Evolutionary conservation across 2,329 filamentous ascomycete genomes (phyloP).

Genomic region (Ciborinia camelliae): DNA sequence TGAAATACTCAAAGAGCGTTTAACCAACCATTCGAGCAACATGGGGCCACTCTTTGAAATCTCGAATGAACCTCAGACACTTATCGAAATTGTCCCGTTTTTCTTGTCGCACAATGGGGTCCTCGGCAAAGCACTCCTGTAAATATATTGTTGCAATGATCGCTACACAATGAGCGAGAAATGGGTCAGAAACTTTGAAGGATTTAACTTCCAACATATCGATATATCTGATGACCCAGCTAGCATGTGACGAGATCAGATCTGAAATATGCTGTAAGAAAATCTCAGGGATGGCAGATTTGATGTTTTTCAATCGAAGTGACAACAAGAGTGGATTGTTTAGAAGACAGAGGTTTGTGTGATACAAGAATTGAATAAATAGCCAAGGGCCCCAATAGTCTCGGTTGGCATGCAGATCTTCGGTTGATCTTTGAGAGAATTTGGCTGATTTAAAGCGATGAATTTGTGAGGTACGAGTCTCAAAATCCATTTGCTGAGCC

Average conservation of each 20-base stretch:
- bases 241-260: conserved; percentile 48
- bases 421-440: conserved; percentile 43
- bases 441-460: conserved; percentile 50
- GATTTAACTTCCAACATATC: conserved; percentile 45
- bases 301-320: conserved; percentile 50
- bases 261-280: conserved; percentile 54
- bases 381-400: conserved; percentile 54
- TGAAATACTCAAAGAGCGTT: background rate
- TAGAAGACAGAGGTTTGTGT: conserved; percentile 50
- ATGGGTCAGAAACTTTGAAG: conserved; percentile 47
- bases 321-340: conserved; percentile 54
- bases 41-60: conserved; percentile 46
- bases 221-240: conserved; percentile 53
- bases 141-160: conserved; percentile 53
- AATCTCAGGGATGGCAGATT: conserved; percentile 50
- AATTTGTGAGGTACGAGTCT: conserved; percentile 48
- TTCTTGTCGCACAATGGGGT: conserved; percentile 38
- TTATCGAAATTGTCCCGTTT: conserved; percentile 45
- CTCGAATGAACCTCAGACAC: conserved; percentile 44
- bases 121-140: conserved; percentile 49
- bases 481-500: conserved; percentile 49
- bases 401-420: conserved; percentile 44
- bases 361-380: conserved; percentile 51
- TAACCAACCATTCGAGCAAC: conserved; percentile 43
- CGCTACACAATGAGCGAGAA: conserved; percentile 48